A percentile compares a stretch with the other conserved stretches of the same genome.
Conservation (phyloP, 2,329 filamentous ascomycete species). For the Pyrenochaeta sp. region DNA sequence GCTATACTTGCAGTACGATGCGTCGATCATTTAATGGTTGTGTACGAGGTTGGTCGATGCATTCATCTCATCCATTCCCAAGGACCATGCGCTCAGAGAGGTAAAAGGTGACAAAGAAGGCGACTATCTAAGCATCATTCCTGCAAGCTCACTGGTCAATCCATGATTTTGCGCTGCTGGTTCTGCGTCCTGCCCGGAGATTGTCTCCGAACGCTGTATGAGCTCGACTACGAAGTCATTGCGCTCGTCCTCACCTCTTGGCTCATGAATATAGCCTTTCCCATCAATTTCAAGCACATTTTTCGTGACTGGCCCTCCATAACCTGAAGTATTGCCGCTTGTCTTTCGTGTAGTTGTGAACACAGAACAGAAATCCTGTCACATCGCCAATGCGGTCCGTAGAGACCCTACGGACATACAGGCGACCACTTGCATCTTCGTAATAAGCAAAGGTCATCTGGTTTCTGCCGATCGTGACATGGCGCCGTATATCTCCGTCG, state of each 20-base stretch:
- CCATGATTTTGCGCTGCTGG: background rate
- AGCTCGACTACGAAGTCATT: conserved; percentile 8
- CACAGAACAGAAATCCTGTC: conserved; percentile 7
- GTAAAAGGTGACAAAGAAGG: background rate
- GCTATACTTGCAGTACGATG: too few relatives aligned
- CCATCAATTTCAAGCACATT: conserved; percentile 9
- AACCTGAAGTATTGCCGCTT: background rate
- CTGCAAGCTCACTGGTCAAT: background rate
- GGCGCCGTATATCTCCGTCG: conserved; percentile 12
- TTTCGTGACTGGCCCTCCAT: background rate
- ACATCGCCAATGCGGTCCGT: conserved; percentile 10
- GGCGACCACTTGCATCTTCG: conserved; percentile 1
- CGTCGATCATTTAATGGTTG: too few relatives aligned
- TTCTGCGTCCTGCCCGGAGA: background rate
- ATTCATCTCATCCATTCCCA: too few relatives aligned
- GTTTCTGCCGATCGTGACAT: conserved; percentile 10
- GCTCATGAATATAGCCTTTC: conserved; percentile 10
- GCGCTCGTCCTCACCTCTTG: conserved; percentile 6
- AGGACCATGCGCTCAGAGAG: too few relatives aligned
- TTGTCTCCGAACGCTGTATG: conserved; percentile 1
- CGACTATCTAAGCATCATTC: background rate
- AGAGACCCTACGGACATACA: conserved; percentile 11
- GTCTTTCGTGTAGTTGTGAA: conserved; percentile 9
- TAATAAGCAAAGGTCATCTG: conserved; percentile 14
- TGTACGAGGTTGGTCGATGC: background rate